Base-by-base conservation (phyloP, 345 rosid species). In the Noccaea caerulescens region DNA sequence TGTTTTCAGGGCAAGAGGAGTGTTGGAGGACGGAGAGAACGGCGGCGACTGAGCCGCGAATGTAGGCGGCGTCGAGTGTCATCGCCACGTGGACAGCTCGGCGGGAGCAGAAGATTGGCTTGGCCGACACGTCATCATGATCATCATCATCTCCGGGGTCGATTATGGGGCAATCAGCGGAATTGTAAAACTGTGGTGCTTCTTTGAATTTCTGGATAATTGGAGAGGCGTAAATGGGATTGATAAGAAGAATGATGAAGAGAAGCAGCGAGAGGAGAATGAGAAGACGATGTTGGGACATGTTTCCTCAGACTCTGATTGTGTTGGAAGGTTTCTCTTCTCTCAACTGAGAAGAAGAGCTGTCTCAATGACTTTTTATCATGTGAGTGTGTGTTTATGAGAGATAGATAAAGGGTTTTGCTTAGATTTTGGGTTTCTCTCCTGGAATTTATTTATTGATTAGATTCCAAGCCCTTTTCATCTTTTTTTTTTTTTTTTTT, bases 31-130 rank as follows among this genome's bases (percentile, higher is more conserved):
- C 89, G 1, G 98, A 92, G 64, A 90, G 87, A 63, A 90, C 80
- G 6, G 96, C 98, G 7, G 98, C 98, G 88, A 93, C 81, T 55
- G 97, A 90, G 38, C 98, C 98, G 0, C 98, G 96, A 78, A 93
- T 81, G 80, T 91, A 93, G 63, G 94, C 83, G 0, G 82, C 33
- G 78, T 93, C 98, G 12, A 93, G 87, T 30, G 96, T 93, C 94
- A 93, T 88, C 7, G 98, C 97, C 16, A 93, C 94, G 71, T 93
- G 94, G 56, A 93, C 89, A 3, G 89, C 91, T 13, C 81, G 75
- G 41, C 84, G 85, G 16, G 96, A 86, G 74, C 94, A 93, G 76
- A 84, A 61, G 33, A 84, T 77, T 51, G 67, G 30, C 14, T 68
- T 54, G 0, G 14, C 4, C 11, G 57, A 10, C 47, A 42, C 69